Evolutionary conservation across 768 basidiomycete species (phyloP), one percentile per base, ranked within the genome.

Genomic region (Trametes meyenii): DNA sequence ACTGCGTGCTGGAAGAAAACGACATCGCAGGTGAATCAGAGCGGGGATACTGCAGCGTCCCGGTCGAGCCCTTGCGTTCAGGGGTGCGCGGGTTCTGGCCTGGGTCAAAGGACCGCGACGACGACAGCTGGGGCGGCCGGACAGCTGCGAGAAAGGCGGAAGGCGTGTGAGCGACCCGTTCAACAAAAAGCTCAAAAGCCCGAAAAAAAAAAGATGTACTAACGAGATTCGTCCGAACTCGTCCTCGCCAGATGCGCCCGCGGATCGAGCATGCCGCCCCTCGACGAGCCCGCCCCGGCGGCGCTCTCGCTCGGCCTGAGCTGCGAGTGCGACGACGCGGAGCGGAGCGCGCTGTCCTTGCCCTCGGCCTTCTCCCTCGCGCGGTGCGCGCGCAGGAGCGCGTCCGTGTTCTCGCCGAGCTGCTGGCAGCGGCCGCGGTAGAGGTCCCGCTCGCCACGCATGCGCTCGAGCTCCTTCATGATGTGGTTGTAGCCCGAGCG

Each of bases 401-500:
- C 69, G 67, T 84, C 85, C 46, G 73, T 72, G 72, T 79, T 89
- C 78, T 81, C 76, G 46, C 70, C 72, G 62, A 62, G 72, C 52
- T 43, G 71, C 67, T 66, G 75, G 63, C 72, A 70, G 65, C 72
- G 72, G n/a, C 69, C 38, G 50, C 76, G 76, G 56, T 79, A 89
- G 10, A 80, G 71, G 69, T 95, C 94, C 17, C 94, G 83, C 72
- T 96, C 94, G 12, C 78, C 78, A 14, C 94, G 81, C 52, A 96
- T 83, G 56, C 94, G 85, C 66, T 96, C 94, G 45, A 93, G 80
- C 67, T 96, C 93, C 75, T 91, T 91, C 72, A 89, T 78, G 57
- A 92, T 84, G 58, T 89, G 86, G 61, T 83, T 85, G 71, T 91
- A 91, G n/a, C 87, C 90, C 21, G 84, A 74, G 57, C 92, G 84